These are phyloP conservation scores for Volutella citrinella DNA, from an alignment of 2,329 filamentous ascomycete genomes.

Conservation along the genomic window DNA sequence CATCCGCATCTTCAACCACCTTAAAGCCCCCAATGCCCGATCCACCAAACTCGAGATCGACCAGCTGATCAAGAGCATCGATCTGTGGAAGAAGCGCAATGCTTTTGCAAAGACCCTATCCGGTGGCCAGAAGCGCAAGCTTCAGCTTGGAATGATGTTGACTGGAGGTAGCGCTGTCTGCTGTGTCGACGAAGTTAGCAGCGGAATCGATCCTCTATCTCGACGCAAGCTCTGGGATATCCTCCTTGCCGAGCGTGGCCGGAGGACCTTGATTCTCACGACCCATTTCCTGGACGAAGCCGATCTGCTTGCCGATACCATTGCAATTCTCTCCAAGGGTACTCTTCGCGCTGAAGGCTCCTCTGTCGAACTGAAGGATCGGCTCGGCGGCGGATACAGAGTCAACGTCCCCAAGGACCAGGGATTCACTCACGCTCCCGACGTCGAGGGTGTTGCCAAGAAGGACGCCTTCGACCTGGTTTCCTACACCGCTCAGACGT, in stretches of 20 bases:
- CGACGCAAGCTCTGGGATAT: constrained; percentile 94
- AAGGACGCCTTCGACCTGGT: constrained; percentile 66
- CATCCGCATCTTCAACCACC: constrained; percentile 74
- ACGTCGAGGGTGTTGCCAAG: constrained; percentile 54
- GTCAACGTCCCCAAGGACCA: constrained; percentile 68
- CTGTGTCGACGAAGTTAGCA: constrained; percentile 88
- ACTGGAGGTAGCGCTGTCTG: constrained; percentile 85
- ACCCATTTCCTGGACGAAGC: constrained; percentile 95
- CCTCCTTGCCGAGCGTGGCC: constrained; percentile 76
- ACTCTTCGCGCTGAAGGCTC: constrained; percentile 78
- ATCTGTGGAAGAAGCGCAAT: constrained; percentile 70
- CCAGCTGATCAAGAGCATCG: constrained; percentile 66
- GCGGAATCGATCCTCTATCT: constrained; percentile 81
- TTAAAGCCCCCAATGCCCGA: constrained; percentile 63
- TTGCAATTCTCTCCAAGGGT: constrained; percentile 83
- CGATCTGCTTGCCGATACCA: constrained; percentile 83
- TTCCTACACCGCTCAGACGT: constrained; percentile 69
- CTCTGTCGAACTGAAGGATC: constrained; percentile 80
- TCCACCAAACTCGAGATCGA: constrained; percentile 59
- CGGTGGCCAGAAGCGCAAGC: constrained; percentile 87
- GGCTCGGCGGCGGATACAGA: constrained; percentile 78
- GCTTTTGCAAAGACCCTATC: constrained; percentile 76
- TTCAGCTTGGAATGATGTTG: constrained; percentile 93
- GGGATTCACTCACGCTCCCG: constrained; percentile 43
- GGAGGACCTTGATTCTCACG: constrained; percentile 79